Conservation (phyloP, 441 rosid species). For the Macaranga tanarius region DNA sequence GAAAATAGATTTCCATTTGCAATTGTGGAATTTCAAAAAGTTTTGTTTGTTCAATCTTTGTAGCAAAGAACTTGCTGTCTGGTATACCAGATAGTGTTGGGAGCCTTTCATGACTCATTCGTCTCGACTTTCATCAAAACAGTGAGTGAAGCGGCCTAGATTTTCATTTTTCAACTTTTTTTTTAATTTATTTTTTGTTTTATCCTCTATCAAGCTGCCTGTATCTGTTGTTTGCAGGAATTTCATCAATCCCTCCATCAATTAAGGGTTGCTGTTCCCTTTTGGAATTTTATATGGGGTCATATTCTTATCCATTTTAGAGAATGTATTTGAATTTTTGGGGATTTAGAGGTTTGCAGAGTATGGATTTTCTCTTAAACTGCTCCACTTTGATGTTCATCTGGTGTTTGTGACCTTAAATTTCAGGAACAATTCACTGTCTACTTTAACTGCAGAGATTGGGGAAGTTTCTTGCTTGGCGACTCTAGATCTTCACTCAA, state of each 20-base stretch:
- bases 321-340: slow-evolving; percentile 10
- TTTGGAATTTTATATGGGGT: slow-evolving; percentile 88
- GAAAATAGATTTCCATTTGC: not conserved
- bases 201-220: slow-evolving; percentile 22
- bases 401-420: slow-evolving; percentile 23
- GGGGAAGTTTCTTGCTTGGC: slow-evolving; percentile 68
- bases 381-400: slow-evolving; percentile 29
- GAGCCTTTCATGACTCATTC: slow-evolving; percentile 72
- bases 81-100: slow-evolving; percentile 72
- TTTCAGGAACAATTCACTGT: slow-evolving; percentile 68
- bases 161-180: slow-evolving; percentile 21
- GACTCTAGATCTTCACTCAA: slow-evolving; percentile 84
- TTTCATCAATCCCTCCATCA: slow-evolving; percentile 62
- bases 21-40: slow-evolving; percentile 7
- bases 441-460: slow-evolving; percentile 64
- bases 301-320: slow-evolving; percentile 32
- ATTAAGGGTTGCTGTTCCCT: slow-evolving; percentile 77
- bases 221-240: slow-evolving; percentile 45
- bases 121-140: slow-evolving; percentile 93
- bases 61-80: slow-evolving; percentile 77
- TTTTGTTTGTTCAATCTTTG: slow-evolving; percentile 16
- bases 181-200: not conserved
- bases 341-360: slow-evolving; percentile 2
- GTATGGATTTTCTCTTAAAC: slow-evolving; percentile 18
- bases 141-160: slow-evolving; percentile 57